Base-by-base conservation (phyloP, 2,329 filamentous ascomycete genomes). In the Curvularia verruculosa region DNA sequence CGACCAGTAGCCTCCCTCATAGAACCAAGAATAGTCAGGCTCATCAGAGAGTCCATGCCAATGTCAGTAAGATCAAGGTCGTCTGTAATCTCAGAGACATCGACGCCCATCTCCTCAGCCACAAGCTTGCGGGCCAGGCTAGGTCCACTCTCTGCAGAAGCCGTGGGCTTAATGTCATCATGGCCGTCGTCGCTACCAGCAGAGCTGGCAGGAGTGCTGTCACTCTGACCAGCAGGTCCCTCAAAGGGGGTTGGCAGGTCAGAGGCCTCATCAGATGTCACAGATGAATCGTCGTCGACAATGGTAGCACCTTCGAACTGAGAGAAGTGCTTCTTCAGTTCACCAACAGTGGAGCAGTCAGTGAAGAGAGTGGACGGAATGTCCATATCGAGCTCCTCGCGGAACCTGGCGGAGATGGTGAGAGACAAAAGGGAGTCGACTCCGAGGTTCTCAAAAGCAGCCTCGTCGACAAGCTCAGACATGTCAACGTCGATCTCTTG, bases 41-140 rank as follows among this genome's bases (percentile, higher is more conserved):
- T 81, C 80, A 83, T 82, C 44, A 83, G 69, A 18, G 81, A 83
- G 69, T 83, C 81, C 81, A 83, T 83, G 48, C 81, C 81, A 68
- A 83, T 78, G 63, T 88, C 85, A 2, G 81, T 80, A 1, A 89
- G 83, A 49, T 90, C 87, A 28, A 87, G 84, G 37, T 79, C 73
- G 55, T 83, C 81, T 2, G 79, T 81, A 60, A 83, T 80, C 64
- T 83, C 81, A 15, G 78, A 75, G 10, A 88, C 79, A 23, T 87
- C 84, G n/a, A 90, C 85, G 55, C 87, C 87, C 83, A 90, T 89
- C 74, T 83, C 81, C 52, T 81, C 77, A 13, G 81, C 80, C 36
- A 83, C 76, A 55, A 82, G 79, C 69, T 79, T 79, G 54, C 80
- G 78, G 19, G 81, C 81, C 41, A 82, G 64, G 49, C 78, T 81